Evolutionary conservation across 2,329 filamentous ascomycete genomes (phyloP), one percentile per base, ranked within the genome.

Genomic region (Nemania serpens): DNA sequence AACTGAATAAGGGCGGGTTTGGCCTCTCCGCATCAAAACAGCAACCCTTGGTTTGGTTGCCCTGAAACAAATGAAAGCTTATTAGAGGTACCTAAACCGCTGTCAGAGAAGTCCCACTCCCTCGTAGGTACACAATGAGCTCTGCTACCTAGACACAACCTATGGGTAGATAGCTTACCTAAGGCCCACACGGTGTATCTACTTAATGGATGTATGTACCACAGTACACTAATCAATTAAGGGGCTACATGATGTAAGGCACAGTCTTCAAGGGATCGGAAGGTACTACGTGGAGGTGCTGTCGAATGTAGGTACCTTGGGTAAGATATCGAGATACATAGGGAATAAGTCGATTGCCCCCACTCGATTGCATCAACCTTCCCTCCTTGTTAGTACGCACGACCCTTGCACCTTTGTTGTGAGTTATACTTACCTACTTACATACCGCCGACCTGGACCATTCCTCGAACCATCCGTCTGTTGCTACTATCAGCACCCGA

Each of bases 341-440:
- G 25, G 42, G 17, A 3, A 25, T 12, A 20, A 1, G 5, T 22
- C 46, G 52, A 53, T 46, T 50, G 47, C 54, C 60, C 68, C 68
- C 69, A 69, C 68, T 69, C 65, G 65, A 69, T 68, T 70, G 68
- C 69, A 70, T 70, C 68, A 68, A 68, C 42, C 25, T 29, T 53
- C 39, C 41, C 57, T 17, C 47, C 58, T 61, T 64, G 62, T 29
- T n/a, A n/a, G n/a, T n/a, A n/a, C n/a, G n/a, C n/a, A n/a, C n/a
- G n/a, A 29, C 25, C 25, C 25, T 29, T 29, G 25, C 25, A 29
- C 25, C 25, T 29, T 29, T 29, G 25, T 29, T 29, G 25, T 29
- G 25, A 7, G 7, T 29, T 29, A 7, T 29, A 29, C 25, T 29
- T 29, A 29, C 25, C 25, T 29, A 7, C 25, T 55, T 57, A 43